A percentile compares a stretch with the other conserved stretches of the same genome.
Conservation (phyloP, 2,329 filamentous ascomycete genomes). For the Calonectria fujianensis region DNA sequence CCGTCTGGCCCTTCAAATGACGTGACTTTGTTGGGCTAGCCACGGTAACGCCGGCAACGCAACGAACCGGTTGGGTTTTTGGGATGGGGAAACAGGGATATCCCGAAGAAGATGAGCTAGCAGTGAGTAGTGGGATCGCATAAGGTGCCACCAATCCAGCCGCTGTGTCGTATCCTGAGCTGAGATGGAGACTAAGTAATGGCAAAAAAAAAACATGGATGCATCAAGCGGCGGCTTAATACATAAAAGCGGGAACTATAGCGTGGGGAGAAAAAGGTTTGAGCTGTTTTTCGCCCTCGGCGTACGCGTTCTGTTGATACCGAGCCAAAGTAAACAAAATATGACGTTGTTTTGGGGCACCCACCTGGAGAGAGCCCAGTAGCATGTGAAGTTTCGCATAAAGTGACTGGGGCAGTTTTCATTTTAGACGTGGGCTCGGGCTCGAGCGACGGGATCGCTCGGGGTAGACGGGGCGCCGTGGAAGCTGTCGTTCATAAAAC, state of each 20-base stretch:
- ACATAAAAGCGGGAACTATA: conserved; percentile 36
- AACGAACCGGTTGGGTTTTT: conserved; percentile 27
- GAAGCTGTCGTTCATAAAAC: conserved; percentile 3
- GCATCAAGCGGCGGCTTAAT: conserved; percentile 2
- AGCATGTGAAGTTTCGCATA: conserved; percentile 42
- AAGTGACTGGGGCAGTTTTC: conserved; percentile 34
- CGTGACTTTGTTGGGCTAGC: conserved; percentile 38
- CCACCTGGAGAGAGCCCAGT: conserved; percentile 14
- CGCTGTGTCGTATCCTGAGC: conserved; percentile 24
- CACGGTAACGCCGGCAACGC: conserved; percentile 38
- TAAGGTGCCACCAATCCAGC: conserved; percentile 9
- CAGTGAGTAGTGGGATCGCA: conserved; percentile 7
- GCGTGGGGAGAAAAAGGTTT: conserved; percentile 25
- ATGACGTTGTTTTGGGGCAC: conserved; percentile 32
- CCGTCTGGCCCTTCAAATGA: conserved; percentile 30
- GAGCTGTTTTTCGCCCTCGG: not conserved
- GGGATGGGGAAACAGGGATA: conserved; percentile 27
- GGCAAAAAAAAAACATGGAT: conserved; percentile 14
- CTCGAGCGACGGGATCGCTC: conserved; percentile 34
- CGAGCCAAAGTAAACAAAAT: conserved; percentile 38
- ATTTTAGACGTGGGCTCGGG: conserved; percentile 39
- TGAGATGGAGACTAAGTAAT: conserved; percentile 7
- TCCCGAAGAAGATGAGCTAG: conserved; percentile 3
- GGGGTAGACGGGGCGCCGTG: conserved; percentile 2
- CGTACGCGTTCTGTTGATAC: conserved; percentile 29